Evolutionary conservation across 1,139 yeast species (phyloP), one percentile per base, ranked within the genome.

Genomic region (Nakaseomyces kungkrabaensis): DNA sequence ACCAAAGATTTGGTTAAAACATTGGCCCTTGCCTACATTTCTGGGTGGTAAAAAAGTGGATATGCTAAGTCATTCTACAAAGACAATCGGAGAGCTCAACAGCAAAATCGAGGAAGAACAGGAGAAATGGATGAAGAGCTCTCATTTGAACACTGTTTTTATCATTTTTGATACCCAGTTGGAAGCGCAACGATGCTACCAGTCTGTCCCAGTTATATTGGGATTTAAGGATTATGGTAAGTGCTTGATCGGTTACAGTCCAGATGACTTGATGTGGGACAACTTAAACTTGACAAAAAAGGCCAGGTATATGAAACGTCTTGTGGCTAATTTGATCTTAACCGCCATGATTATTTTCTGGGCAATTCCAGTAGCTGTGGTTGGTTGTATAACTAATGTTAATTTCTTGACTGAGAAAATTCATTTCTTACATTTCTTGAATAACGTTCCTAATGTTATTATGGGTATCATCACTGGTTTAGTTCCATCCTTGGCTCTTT

Each of bases 341-440:
- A 65, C 74, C 13, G 73, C 79, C 4, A 59, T 83, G 57, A 74
- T 86, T 48, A 71, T 85, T 22, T 80, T 86, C 57, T 87, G 95
- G 95, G 83, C 94, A 36, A 75, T 87, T 53, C 96, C 96, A 1
- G 92, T 86, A 11, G 87, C 95, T 4, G 81, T 86, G 54, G 85
- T 87, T 26, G 94, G 95, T 68, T 72, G 81, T 51, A 78, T 87
- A 51, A 83, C 95, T 13, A 87, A 87, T 61, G 72, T 85, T 47
- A 81, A 82, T 50, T 81, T 78, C 59, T 73, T 87, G 57, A 73
- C 77, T 4, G 68, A 72, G 46, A 79, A 81, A 59, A 72, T 85
- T 45, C 83, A 74, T 9, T 83, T 80, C 69, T 72, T 87, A 59
- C 69, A 68, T 37, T 85, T 84, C 69, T 75, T 87, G 52, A 72